phyloP scores from a whole-genome alignment of 2,329 filamentous ascomycete species.

The Fusarium proliferatum region DNA sequence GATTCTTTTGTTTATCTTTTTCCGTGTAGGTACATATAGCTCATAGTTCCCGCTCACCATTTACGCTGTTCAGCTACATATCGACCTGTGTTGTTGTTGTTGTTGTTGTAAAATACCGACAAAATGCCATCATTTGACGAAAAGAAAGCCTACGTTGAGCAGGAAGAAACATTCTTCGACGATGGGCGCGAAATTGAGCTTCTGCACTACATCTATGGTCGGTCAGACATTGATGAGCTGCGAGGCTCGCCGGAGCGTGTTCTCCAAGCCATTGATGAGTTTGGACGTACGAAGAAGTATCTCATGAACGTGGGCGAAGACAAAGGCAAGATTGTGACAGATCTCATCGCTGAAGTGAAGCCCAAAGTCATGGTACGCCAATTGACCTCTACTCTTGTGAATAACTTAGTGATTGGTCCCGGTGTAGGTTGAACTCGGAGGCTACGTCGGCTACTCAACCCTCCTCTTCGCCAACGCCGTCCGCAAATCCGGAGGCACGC shows the following conservation, averaged over 20 bases:
- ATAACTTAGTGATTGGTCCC: neutral
- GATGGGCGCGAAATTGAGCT: conserved; percentile 81
- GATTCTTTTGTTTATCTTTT: conserved; percentile 17
- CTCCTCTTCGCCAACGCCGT: conserved; percentile 78
- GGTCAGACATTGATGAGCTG: conserved; percentile 70
- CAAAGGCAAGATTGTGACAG: conserved; percentile 77
- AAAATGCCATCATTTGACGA: conserved; percentile 50
- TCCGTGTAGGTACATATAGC: conserved; percentile 9
- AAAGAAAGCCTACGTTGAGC: conserved; percentile 54
- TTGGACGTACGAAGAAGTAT: conserved; percentile 67
- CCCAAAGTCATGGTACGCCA: conserved; percentile 70
- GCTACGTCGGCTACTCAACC: conserved; percentile 85
- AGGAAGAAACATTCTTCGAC: conserved; percentile 64
- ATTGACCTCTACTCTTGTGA: neutral
- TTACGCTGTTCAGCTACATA: neutral
- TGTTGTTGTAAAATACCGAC: neutral
- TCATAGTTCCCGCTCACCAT: neutral
- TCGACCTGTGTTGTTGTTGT: neutral
- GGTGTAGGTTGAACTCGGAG: conserved; percentile 75
- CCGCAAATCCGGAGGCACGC: conserved; percentile 69
- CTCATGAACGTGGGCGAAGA: conserved; percentile 84
- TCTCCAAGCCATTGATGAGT: conserved; percentile 77
- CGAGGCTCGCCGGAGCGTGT: conserved; percentile 72
- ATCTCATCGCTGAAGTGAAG: conserved; percentile 74
- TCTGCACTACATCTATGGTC: conserved; percentile 74